Evolutionary conservation across 768 basidiomycete genomes (phyloP).

Genomic region (Termitomyces eurrhizus): DNA sequence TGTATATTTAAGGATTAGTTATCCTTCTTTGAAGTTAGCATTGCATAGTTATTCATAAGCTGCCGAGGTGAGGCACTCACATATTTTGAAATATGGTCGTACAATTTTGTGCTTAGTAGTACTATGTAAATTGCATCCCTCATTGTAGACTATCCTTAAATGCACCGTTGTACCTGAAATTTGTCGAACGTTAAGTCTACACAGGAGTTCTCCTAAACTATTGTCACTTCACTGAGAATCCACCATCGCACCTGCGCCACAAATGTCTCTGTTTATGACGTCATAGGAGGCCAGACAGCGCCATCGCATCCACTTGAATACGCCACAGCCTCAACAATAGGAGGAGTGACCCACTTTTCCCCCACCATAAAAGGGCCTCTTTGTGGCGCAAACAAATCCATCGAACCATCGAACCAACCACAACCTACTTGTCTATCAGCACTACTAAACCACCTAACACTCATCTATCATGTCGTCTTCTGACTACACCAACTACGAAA

Average conservation of each 20-base stretch:
- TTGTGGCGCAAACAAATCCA: background rate
- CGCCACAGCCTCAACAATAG: slow-evolving; percentile 9
- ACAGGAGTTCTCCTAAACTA: background rate
- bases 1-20: too few relatives aligned
- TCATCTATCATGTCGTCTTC: background rate
- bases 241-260: background rate
- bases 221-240: background rate
- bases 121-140: background rate
- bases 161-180: too few relatives aligned
- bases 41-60: too few relatives aligned
- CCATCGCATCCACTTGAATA: background rate
- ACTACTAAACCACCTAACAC: background rate
- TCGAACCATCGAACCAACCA: background rate
- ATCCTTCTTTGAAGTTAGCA: too few relatives aligned
- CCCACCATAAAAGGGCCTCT: slow-evolving; percentile 5
- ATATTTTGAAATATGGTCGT: too few relatives aligned
- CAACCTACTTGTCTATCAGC: background rate
- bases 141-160: background rate
- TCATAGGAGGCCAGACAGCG: background rate
- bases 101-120: too few relatives aligned
- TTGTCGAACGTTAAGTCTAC: background rate
- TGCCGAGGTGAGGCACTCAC: too few relatives aligned
- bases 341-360: slow-evolving; percentile 5
- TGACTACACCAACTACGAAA: background rate
- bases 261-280: background rate